Conservation (phyloP, 2,329 filamentous ascomycete genomes). For the Didymella pinodella region DNA sequence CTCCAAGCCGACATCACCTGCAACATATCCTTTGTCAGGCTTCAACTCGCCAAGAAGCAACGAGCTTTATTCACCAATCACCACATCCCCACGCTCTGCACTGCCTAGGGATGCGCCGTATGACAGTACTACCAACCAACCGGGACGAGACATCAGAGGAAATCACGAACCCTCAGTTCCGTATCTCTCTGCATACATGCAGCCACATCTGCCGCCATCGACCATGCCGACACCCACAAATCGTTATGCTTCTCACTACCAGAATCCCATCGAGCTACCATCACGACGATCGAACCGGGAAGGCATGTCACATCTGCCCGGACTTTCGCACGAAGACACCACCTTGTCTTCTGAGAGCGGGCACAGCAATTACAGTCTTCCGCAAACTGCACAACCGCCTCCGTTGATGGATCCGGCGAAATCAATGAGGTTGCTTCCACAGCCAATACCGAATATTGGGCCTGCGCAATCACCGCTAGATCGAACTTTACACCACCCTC, state of each 20-base stretch:
- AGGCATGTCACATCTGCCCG: slow-evolving; percentile 37
- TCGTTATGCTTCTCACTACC: slow-evolving; percentile 30
- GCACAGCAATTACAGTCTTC: slow-evolving; percentile 33
- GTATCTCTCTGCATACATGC: slow-evolving; percentile 31
- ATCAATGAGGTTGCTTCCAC: slow-evolving; percentile 48
- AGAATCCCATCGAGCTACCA: slow-evolving; percentile 37
- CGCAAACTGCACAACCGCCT: slow-evolving; percentile 19
- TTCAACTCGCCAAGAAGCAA: slow-evolving; percentile 45
- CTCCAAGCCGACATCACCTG: slow-evolving; percentile 48
- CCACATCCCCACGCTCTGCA: slow-evolving; percentile 45
- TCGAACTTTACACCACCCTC: slow-evolving; percentile 29
- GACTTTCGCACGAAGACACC: slow-evolving; percentile 51
- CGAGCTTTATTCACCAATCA: slow-evolving; percentile 47
- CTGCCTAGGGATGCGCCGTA: slow-evolving; percentile 38
- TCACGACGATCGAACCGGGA: slow-evolving; percentile 45
- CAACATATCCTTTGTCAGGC: slow-evolving; percentile 39
- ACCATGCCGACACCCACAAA: slow-evolving; percentile 11
- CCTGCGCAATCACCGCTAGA: slow-evolving; percentile 44
- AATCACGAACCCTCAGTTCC: slow-evolving; percentile 30
- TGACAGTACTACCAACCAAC: slow-evolving; percentile 30
- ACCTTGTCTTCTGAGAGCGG: slow-evolving; percentile 52
- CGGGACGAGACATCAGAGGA: slow-evolving; percentile 33
- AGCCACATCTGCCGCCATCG: slow-evolving; percentile 19
- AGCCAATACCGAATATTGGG: slow-evolving; percentile 45
- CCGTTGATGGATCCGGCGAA: slow-evolving; percentile 45